Evolutionary conservation across 345 rosid genomes (phyloP).

Genomic region (Arabis alpina): DNA sequence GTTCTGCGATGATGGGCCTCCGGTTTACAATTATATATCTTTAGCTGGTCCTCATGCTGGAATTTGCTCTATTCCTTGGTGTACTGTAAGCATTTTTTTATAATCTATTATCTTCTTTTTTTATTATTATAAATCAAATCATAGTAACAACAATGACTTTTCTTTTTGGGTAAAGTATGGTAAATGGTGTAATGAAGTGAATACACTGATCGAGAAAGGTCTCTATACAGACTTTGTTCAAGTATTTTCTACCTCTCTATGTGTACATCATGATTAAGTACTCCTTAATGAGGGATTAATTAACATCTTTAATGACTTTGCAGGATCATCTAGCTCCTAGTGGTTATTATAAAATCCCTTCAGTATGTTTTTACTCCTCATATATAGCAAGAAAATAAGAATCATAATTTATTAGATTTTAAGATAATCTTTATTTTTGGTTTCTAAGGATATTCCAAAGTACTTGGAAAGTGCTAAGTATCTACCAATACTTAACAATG

Average conservation of each 20-base stretch:
- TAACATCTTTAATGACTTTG: constrained; percentile 5
- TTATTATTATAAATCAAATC: neutral
- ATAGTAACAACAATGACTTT: neutral
- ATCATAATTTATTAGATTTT: neutral
- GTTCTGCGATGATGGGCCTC: constrained; percentile 84
- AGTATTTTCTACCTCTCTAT: constrained; percentile 45
- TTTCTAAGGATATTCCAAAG: constrained; percentile 26
- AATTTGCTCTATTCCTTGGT: constrained; percentile 89
- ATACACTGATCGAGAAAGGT: constrained; percentile 60
- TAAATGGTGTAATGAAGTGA: constrained; percentile 59
- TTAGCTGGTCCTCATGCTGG: constrained; percentile 98
- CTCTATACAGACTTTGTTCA: constrained; percentile 80
- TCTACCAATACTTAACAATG: constrained; percentile 89
- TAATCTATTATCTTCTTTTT: neutral
- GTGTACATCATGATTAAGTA: neutral
- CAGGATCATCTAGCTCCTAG: constrained; percentile 46
- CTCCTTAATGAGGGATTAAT: constrained; percentile 5
- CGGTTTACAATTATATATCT: constrained; percentile 77
- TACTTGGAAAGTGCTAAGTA: constrained; percentile 56
- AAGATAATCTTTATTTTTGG: constrained; percentile 9
- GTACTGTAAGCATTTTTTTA: constrained; percentile 65
- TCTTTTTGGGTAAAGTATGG: constrained; percentile 59
- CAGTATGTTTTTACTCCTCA: constrained; percentile 18
- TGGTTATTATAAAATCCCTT: constrained; percentile 40
- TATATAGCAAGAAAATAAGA: neutral